These are phyloP conservation scores for Oldenlandia corymbosa DNA, from an alignment of 257 asterid species.

Conservation along the genomic window DNA sequence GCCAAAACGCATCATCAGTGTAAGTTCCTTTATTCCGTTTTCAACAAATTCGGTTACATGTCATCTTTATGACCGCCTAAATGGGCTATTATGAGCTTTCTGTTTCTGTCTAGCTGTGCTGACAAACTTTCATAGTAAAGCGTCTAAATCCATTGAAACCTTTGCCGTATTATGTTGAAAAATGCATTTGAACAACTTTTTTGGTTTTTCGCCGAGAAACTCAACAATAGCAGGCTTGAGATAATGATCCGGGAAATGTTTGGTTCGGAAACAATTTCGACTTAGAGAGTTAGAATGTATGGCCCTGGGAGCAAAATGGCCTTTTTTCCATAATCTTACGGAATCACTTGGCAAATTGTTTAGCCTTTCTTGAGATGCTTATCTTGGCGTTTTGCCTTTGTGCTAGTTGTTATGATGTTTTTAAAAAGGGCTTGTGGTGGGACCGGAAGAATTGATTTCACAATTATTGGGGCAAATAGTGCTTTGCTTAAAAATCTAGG, in stretches of 20 bases:
- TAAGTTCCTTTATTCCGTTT: constrained; percentile 31
- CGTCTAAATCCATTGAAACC: not conserved
- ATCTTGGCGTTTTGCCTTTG: not conserved
- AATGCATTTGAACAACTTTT: not conserved
- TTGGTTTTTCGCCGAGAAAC: not conserved
- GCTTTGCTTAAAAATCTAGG: constrained; percentile 11
- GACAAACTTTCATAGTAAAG: not conserved
- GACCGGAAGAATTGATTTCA: constrained; percentile 11
- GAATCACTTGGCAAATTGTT: not conserved
- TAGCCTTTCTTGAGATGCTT: constrained; percentile 13
- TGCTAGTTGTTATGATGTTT: constrained; percentile 1
- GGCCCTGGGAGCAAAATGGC: not conserved
- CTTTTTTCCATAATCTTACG: not conserved
- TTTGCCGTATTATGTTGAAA: not conserved
- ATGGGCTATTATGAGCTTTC: not conserved
- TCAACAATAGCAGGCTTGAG: not conserved
- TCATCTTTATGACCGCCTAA: not conserved
- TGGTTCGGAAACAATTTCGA: constrained; percentile 1
- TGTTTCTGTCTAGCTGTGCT: not conserved
- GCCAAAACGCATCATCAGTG: constrained; percentile 85
- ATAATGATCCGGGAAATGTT: constrained; percentile 9
- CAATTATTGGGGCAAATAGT: not conserved
- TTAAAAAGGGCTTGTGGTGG: constrained; percentile 2
- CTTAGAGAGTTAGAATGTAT: not conserved
- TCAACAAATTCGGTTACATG: not conserved